Conservation (phyloP, 805 yeast species). For the Teunomyces panamensis region DNA sequence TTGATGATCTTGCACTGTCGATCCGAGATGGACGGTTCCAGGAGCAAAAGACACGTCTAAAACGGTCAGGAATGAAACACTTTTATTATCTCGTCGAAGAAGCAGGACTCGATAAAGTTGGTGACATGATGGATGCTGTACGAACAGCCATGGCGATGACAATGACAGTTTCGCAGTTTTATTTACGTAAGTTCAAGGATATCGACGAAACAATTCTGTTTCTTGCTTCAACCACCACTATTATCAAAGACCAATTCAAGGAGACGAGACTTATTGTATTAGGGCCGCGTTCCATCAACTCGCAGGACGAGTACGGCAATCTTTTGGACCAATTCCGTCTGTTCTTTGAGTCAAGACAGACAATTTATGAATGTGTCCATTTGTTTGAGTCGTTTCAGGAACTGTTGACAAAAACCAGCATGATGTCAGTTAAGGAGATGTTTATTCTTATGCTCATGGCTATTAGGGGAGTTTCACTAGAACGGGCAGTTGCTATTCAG, state of each 20-base stretch:
- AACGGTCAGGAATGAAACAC: conserved; percentile 62
- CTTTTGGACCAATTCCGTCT: conserved; percentile 41
- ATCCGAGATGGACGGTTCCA: conserved; percentile 84
- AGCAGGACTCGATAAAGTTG: conserved; percentile 36
- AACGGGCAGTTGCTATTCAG: conserved; percentile 81
- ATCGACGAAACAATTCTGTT: conserved; percentile 73
- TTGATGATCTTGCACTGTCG: conserved; percentile 80
- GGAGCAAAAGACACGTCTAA: conserved; percentile 81
- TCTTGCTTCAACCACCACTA: conserved; percentile 36
- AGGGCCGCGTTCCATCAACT: conserved; percentile 47
- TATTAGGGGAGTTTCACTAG: conserved; percentile 75
- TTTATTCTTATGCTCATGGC: conserved; percentile 76
- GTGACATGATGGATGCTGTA: conserved; percentile 59
- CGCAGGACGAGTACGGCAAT: conserved; percentile 49
- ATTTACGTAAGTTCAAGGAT: conserved; percentile 62
- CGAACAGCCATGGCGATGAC: conserved; percentile 75
- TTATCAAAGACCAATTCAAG: conserved; percentile 38
- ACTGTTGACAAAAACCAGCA: conserved; percentile 64
- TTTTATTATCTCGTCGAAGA: conserved; percentile 83
- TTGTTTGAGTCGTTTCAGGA: conserved; percentile 50
- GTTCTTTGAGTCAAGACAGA: conserved; percentile 36
- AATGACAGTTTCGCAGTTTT: conserved; percentile 63
- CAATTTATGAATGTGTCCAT: conserved; percentile 37
- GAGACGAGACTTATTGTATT: conserved; percentile 41
- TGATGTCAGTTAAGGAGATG: conserved; percentile 72